Base-by-base conservation (phyloP, 108 stramenopile genomes). In the Skeletonema marinoi region DNA sequence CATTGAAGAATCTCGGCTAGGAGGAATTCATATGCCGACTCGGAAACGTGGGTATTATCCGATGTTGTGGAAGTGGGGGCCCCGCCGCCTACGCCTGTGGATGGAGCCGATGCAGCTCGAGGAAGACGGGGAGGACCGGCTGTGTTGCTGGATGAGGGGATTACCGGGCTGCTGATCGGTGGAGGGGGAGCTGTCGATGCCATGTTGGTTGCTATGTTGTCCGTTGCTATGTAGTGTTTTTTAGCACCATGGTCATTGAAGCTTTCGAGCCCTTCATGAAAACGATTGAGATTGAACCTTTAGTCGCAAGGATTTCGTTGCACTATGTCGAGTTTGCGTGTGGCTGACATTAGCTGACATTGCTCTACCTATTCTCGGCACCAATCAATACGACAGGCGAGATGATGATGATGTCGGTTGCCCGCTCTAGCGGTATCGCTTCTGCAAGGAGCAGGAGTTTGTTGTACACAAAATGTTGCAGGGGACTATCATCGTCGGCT, bases 21-120 rank as follows among this genome's bases (percentile, higher is more conserved):
- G 31, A 95, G 78, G 70, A 89, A 91, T 77, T 95, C 94, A 73
- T 90, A 84, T 39, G 89, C 82, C 31, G 88, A 66, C 56, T 95
- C 92, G 10, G 94, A 85, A 50, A 94, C 93, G 62, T 91, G 85
- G 61, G 77, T 21, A 56, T 29, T 56, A 19, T 56, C 25, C 29
- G 8, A 2, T 10, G 72, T 35, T 14, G n/a, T 16, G 12, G 36
- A 63, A 51, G 38, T 11, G 44, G 56, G 13, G 32, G 35, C n/a
- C 30, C 44, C 61, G 31, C 68, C 30, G 19, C 8, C 31, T 60
- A 56, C 38, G 60, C 29, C 11, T 60, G 78, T 31, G 58, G 71
- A 48, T 74, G 39, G 71, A 7, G 56, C 58, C 60, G 50, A 73
- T 50, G 41, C 73, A 70, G 63, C 73, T 58, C 38, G 73, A 68